These are phyloP conservation scores for Ensete ventricosum DNA, from an alignment of 176 grass and related monocot species.

Conservation along the genomic window DNA sequence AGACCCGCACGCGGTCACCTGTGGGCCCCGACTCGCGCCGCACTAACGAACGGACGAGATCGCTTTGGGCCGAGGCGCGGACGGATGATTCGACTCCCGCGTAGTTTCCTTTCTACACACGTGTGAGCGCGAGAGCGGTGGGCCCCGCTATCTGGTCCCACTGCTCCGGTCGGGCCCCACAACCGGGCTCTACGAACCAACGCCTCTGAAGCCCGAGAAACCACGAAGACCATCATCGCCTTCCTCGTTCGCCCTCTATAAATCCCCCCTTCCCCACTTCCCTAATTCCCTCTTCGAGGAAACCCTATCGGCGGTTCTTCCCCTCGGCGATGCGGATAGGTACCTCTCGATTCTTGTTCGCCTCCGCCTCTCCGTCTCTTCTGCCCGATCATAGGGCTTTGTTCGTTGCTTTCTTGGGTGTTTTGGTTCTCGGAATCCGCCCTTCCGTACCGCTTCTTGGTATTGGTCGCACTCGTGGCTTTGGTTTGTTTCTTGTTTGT, in stretches of 20 bases:
- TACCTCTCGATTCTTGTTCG: neutral
- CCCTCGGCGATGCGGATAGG: neutral
- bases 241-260: neutral
- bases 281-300: neutral
- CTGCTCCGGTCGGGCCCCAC: neutral
- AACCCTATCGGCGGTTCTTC: neutral
- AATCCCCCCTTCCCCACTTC: neutral
- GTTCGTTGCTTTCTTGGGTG: neutral
- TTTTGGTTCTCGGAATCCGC: neutral
- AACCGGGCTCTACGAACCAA: neutral
- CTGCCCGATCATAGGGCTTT: neutral
- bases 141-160: neutral
- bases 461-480: neutral
- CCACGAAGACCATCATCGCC: neutral
- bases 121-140: neutral
- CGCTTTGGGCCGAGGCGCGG: too few relatives aligned
- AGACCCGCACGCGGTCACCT: too few relatives aligned
- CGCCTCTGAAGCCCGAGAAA: neutral
- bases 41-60: too few relatives aligned
- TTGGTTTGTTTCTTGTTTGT: neutral
- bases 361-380: neutral
- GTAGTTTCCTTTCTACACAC: too few relatives aligned
- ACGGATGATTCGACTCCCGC: too few relatives aligned
- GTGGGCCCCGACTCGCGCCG: too few relatives aligned
- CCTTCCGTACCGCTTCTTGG: neutral